Base-by-base conservation (phyloP, 1,284 basidiomycete genomes). In the Rhodotorula mucilaginosa region DNA sequence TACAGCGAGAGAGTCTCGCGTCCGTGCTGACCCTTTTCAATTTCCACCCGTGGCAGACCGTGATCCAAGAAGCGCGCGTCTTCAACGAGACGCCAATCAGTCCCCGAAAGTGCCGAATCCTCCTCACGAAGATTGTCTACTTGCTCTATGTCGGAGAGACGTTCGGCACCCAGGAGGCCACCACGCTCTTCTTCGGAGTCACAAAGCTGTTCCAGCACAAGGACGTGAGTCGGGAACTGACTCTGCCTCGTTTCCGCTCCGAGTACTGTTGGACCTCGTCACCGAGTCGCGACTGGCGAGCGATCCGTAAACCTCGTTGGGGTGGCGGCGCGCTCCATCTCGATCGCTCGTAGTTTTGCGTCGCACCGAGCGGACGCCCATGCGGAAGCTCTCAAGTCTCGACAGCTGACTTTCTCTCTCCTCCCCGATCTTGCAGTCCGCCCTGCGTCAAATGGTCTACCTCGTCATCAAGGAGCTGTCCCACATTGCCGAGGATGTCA, bases 161-260 rank as follows among this genome's bases (percentile, higher is more conserved):
- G 1, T 96, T 99, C 83, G 89, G 87, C 56, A 91, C 92, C 5
- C 95, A 98, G 82, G 97, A 99, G 83, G 95, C 97, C 4, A 99
- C 97, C 29, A 93, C 90, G 13, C 84, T 99, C 77, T 99, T 99
- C 88, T 99, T 99, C 83, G 96, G 97, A 64, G 96, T 95, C 0
- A 98, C 97, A 18, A 99, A 99, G 84, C 83, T 99, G 72, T 99
- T 99, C 84, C 97, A 99, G 83, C 91, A 99, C 84, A 99, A 98
- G 83, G 97, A 99, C 85, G 95, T 97, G 80, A 83, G 93, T 87
- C 18, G 39, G 5, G 5, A 34, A 34, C 5, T 34, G 34, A 34
- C 26, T 26, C 34, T 34, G 34, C 34, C 34, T 34, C 34, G 34
- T 26, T 34, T 34, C 34, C 34, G 34, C 34, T 34, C 34, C 5